Percentiles rank a stretch among this genome's conserved stretches.
Evolutionary conservation across 2,329 filamentous ascomycete species (phyloP).

Genomic region (Xylaria digitata): DNA sequence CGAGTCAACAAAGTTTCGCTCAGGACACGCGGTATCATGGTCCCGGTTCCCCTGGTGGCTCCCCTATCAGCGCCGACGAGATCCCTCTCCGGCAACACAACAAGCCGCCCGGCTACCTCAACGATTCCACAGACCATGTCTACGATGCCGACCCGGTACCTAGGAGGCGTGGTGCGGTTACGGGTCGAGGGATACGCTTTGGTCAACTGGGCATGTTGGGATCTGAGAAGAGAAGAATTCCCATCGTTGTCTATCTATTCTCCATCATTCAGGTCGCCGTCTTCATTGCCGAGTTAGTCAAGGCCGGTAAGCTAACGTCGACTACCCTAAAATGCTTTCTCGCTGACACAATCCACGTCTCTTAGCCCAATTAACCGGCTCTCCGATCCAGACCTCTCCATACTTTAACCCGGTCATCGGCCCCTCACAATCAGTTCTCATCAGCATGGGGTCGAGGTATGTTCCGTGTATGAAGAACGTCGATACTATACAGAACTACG

Average conservation of each 20-base stretch:
- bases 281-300: slow-evolving; percentile 88
- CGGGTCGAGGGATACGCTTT: slow-evolving; percentile 61
- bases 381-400: slow-evolving; percentile 81
- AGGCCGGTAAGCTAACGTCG: slow-evolving; percentile 73
- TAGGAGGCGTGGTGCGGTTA: slow-evolving; percentile 49
- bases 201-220: slow-evolving; percentile 71
- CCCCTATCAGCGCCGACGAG: slow-evolving; percentile 60
- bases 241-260: slow-evolving; percentile 86
- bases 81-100: slow-evolving; percentile 67
- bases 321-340: slow-evolving; percentile 2
- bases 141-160: slow-evolving; percentile 63
- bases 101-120: slow-evolving; percentile 42
- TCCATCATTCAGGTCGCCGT: slow-evolving; percentile 82
- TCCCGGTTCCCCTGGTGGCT: slow-evolving; percentile 53
- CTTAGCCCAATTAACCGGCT: slow-evolving; percentile 78
- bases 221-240: slow-evolving; percentile 67
- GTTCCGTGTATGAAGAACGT: slow-evolving; percentile 94
- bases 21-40: slow-evolving; percentile 71
- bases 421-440: slow-evolving; percentile 87
- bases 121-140: slow-evolving; percentile 66
- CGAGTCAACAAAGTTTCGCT: slow-evolving; percentile 56
- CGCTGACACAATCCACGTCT: slow-evolving; percentile 28
- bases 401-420: slow-evolving; percentile 98
- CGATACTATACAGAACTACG: slow-evolving; percentile 67
- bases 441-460: slow-evolving; percentile 96